phyloP scores from a whole-genome alignment of 1,139 yeast species.

The Scheffersomyces quercinus region DNA sequence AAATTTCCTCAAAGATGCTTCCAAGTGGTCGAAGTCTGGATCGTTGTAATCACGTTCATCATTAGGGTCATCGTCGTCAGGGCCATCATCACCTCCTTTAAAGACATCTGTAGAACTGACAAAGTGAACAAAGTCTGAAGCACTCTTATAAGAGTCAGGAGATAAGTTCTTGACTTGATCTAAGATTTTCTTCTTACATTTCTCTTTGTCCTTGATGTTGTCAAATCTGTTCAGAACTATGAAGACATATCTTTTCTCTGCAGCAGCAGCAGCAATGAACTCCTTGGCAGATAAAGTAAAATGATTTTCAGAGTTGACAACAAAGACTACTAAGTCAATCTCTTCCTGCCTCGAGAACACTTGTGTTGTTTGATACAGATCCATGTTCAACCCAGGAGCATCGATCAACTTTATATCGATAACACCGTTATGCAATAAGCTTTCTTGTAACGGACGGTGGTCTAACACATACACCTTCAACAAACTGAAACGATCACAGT shows the following conservation, averaged over 20 bases:
- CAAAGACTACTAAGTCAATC: constrained; percentile 93
- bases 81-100: constrained; percentile 27
- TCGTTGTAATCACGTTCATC: constrained; percentile 19
- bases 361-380: constrained; percentile 91
- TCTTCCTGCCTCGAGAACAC: constrained; percentile 96
- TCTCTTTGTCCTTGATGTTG: constrained; percentile 72
- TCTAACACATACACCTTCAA: constrained; percentile 84
- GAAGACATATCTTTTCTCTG: constrained; percentile 87
- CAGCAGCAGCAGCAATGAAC: constrained; percentile 86
- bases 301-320: constrained; percentile 94
- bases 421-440: constrained; percentile 83
- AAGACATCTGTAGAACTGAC: constrained; percentile 62
- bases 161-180: constrained; percentile 86
- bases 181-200: constrained; percentile 74
- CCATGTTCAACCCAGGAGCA: constrained; percentile 96
- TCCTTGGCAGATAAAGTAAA: constrained; percentile 93
- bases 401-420: constrained; percentile 92
- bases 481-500: constrained; percentile 69
- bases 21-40: constrained; percentile 82
- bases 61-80: constrained; percentile 27
- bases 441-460: constrained; percentile 63
- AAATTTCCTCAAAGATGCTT: constrained; percentile 81
- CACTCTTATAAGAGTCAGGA: constrained; percentile 87
- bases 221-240: constrained; percentile 94
- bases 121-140: constrained; percentile 91